Evolutionary conservation across 1,284 basidiomycete genomes (phyloP).

Genomic region (Moniliophthora roreri): DNA sequence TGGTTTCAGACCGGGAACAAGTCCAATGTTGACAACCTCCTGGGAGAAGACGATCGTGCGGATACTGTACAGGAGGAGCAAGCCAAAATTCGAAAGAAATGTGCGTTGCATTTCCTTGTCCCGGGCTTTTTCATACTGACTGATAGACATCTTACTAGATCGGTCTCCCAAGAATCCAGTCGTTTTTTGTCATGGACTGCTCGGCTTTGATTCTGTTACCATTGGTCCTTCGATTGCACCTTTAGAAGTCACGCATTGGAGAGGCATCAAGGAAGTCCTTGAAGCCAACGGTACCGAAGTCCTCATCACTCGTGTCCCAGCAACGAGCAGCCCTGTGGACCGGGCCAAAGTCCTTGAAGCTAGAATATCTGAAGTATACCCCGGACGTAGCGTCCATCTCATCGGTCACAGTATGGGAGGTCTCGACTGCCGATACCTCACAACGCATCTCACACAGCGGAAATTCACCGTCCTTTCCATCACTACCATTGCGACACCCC

Average conservation of each 20-base stretch:
- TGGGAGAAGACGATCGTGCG: constrained; percentile 59
- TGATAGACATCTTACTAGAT: constrained; percentile 3
- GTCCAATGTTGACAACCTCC: constrained; percentile 44
- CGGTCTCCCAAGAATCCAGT: constrained; percentile 57
- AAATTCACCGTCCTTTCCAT: constrained; percentile 75
- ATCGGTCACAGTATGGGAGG: constrained; percentile 98
- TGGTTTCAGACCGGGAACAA: constrained; percentile 58
- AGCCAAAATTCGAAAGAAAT: constrained; percentile 63
- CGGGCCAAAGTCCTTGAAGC: constrained; percentile 86
- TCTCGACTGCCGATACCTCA: constrained; percentile 88
- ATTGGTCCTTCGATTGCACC: constrained; percentile 74
- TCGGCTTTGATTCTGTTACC: constrained; percentile 83
- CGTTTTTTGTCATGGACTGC: constrained; percentile 91
- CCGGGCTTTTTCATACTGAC: constrained; percentile 4
- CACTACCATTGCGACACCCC: constrained; percentile 93
- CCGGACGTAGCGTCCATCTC: constrained; percentile 83
- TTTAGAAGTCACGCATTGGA: constrained; percentile 90
- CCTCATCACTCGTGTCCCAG: constrained; percentile 89
- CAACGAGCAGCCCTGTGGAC: constrained; percentile 83
- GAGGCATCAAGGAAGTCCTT: constrained; percentile 90
- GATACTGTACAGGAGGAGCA: constrained; percentile 53
- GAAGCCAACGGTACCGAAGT: constrained; percentile 89
- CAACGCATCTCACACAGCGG: constrained; percentile 65
- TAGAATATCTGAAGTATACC: constrained; percentile 76
- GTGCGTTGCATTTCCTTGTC: constrained; percentile 40